Conservation (phyloP, 805 yeast species). For the Jamesozyma jinghongensis region DNA sequence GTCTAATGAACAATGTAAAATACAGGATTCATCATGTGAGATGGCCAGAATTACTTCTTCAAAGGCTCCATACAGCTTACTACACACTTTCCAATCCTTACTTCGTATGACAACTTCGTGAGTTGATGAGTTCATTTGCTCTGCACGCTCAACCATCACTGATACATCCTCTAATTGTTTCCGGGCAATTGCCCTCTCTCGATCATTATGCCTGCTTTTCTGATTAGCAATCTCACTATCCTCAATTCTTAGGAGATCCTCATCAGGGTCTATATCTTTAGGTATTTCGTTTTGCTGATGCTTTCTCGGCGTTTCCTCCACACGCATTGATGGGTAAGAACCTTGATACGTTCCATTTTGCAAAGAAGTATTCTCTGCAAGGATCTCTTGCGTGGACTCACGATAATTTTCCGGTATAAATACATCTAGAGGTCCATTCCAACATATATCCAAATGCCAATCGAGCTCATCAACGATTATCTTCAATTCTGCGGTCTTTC, state of each 20-base stretch:
- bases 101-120: slow-evolving; percentile 44
- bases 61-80: slow-evolving; percentile 51
- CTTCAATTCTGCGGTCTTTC: slow-evolving; percentile 10
- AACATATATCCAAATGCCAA: slow-evolving; percentile 27
- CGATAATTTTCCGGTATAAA: slow-evolving; percentile 5
- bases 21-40: slow-evolving; percentile 48
- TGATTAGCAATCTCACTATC: slow-evolving; percentile 15
- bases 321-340: too few species aligned
- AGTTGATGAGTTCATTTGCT: slow-evolving; percentile 10
- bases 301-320: not conserved
- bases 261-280: not conserved
- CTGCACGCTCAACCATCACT: slow-evolving; percentile 19
- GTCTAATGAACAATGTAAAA: slow-evolving; percentile 58
- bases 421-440: slow-evolving; percentile 29
- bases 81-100: slow-evolving; percentile 61
- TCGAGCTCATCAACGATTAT: slow-evolving; percentile 26
- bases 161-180: slow-evolving; percentile 13
- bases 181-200: not conserved
- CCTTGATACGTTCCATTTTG: not conserved
- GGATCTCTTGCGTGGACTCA: not conserved
- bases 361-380: not conserved
- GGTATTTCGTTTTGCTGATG: not conserved
- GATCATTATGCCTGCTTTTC: not conserved
- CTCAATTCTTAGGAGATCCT: slow-evolving; percentile 15
- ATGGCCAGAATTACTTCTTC: slow-evolving; percentile 52